A percentile compares a stretch with the other conserved stretches of the same genome.
phyloP scores from a whole-genome alignment of 441 rosid genomes.

The Erodium moschatum region DNA sequence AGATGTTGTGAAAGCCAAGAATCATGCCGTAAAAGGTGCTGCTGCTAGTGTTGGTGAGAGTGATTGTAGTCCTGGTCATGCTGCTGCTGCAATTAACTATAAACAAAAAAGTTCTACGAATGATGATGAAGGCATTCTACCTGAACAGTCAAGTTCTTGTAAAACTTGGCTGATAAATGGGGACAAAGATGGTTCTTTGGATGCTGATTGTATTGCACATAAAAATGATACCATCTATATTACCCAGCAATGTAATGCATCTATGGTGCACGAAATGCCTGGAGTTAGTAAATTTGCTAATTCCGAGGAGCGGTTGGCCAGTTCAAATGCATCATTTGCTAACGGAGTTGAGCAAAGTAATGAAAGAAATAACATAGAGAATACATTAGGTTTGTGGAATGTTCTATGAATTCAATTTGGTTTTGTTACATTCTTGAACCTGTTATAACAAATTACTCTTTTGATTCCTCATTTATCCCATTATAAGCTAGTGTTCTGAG shows the following conservation, averaged over 20 bases:
- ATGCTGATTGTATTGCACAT: conserved; percentile 33
- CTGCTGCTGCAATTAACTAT: conserved; percentile 33
- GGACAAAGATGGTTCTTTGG: conserved; percentile 44
- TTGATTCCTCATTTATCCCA: conserved; percentile 14
- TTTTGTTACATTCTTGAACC: neutral
- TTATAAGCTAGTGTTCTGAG: conserved; percentile 26
- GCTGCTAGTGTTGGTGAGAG: conserved; percentile 29
- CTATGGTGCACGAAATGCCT: conserved; percentile 42
- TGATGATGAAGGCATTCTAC: conserved; percentile 43
- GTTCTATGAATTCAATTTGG: conserved; percentile 15
- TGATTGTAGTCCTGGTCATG: conserved; percentile 53
- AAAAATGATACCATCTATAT: conserved; percentile 31
- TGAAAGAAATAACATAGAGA: conserved; percentile 48
- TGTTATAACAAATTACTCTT: conserved; percentile 11
- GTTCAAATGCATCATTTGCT: conserved; percentile 34
- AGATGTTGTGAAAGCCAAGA: conserved; percentile 58
- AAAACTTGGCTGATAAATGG: conserved; percentile 35
- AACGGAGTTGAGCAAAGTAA: conserved; percentile 49
- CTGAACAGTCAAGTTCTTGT: conserved; percentile 56
- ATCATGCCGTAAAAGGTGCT: conserved; percentile 32
- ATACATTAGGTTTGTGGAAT: conserved; percentile 43
- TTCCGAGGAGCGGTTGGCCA: conserved; percentile 37
- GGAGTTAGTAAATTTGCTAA: conserved; percentile 44
- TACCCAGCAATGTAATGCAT: conserved; percentile 37
- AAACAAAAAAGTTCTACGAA: conserved; percentile 49